phyloP scores from a whole-genome alignment of 2,329 filamentous ascomycete genomes.

The Trichophyton equinum region DNA sequence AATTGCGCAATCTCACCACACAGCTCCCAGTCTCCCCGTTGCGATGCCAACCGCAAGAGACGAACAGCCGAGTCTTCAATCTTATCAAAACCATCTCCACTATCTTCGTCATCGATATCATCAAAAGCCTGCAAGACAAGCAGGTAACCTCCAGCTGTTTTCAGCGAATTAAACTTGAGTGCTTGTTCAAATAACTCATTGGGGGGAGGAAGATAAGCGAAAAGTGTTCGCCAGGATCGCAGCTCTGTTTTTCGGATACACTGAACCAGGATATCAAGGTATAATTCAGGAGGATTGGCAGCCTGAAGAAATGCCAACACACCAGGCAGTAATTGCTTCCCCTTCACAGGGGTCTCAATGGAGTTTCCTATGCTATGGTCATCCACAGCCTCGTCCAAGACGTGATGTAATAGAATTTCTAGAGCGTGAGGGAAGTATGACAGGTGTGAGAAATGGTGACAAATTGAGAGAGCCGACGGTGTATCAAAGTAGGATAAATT shows the following conservation, averaged over 20 bases:
- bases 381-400: slow-evolving; percentile 90
- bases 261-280: slow-evolving; percentile 89
- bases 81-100: slow-evolving; percentile 38
- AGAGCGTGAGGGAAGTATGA: slow-evolving; percentile 89
- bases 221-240: slow-evolving; percentile 86
- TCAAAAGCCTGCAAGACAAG: slow-evolving; percentile 77
- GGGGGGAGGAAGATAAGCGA: slow-evolving; percentile 78
- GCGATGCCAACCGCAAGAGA: slow-evolving; percentile 66
- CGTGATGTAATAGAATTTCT: slow-evolving; percentile 82
- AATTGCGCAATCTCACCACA: slow-evolving; percentile 95
- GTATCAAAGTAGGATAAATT: slow-evolving; percentile 64
- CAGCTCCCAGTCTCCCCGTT: slow-evolving; percentile 83
- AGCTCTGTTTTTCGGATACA: slow-evolving; percentile 96
- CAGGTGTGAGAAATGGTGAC: slow-evolving; percentile 72
- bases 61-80: slow-evolving; percentile 52
- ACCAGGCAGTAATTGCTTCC: slow-evolving; percentile 30
- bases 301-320: slow-evolving; percentile 54
- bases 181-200: slow-evolving; percentile 90
- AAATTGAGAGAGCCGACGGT: slow-evolving; percentile 67
- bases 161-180: slow-evolving; percentile 68
- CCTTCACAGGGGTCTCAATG: slow-evolving; percentile 2
- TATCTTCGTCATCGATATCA: slow-evolving; percentile 28
- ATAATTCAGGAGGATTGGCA: slow-evolving; percentile 56
- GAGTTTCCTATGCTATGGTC: slow-evolving; percentile 23
- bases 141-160: slow-evolving; percentile 94